Conservation (phyloP, 495 filamentous ascomycete genomes). For the Cercophora newfieldiana region DNA sequence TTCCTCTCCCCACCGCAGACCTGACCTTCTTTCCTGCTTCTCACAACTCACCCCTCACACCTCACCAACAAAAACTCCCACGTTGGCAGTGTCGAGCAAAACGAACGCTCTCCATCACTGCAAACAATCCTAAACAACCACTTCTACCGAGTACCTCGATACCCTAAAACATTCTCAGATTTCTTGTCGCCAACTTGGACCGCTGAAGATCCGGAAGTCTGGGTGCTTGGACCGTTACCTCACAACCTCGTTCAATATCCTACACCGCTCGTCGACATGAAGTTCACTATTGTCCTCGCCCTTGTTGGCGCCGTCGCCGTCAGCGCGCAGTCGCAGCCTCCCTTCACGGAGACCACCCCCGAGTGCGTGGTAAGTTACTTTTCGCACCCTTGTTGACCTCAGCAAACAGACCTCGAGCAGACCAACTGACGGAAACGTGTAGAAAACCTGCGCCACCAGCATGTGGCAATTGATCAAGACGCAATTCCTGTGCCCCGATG, state of each 20-base stretch:
- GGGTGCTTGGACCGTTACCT: constrained; percentile 11
- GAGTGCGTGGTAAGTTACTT: constrained; percentile 44
- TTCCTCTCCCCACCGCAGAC: constrained; percentile 3
- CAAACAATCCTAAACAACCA: constrained; percentile 4
- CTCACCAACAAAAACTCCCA: constrained; percentile 1
- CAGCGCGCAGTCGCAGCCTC: constrained; percentile 31
- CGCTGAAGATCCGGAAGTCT: background rate
- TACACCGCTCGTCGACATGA: constrained; percentile 33
- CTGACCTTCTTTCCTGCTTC: background rate
- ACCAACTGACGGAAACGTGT: constrained; percentile 17
- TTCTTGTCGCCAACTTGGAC: background rate
- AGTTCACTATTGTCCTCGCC: constrained; percentile 36
- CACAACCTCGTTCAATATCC: background rate
- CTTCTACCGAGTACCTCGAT: constrained; percentile 2
- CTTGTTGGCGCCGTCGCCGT: constrained; percentile 32
- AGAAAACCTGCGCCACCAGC: constrained; percentile 72
- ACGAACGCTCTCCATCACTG: background rate
- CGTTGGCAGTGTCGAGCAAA: background rate
- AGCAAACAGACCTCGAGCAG: background rate
- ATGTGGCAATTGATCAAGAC: constrained; percentile 61
- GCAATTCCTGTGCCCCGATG: constrained; percentile 57
- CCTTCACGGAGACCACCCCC: constrained; percentile 24
- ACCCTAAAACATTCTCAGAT: constrained; percentile 4
- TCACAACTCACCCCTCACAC: background rate
- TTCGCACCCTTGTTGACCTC: constrained; percentile 10